Conservation (phyloP, 176 grass and related monocot species). For the Coix lacrymajobi region DNA sequence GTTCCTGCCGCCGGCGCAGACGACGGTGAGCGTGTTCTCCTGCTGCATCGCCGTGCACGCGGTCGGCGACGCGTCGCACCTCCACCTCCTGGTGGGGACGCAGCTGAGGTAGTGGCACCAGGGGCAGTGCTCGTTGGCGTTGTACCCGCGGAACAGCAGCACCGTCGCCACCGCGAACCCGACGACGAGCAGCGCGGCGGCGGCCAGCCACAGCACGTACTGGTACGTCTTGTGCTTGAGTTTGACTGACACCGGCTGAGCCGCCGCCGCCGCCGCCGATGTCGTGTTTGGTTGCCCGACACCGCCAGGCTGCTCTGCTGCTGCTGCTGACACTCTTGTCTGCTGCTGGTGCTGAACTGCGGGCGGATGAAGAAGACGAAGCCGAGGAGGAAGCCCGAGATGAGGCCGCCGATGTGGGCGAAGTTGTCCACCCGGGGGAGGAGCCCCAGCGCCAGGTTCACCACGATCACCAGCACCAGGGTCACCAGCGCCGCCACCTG, state of each 20-base stretch:
- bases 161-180: slow-evolving; percentile 53
- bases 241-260: not conserved
- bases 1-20: slow-evolving; percentile 30
- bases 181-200: slow-evolving; percentile 40
- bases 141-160: slow-evolving; percentile 65
- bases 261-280: too few relatives aligned
- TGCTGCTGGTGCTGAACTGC: slow-evolving; percentile 64
- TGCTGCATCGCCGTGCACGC: slow-evolving; percentile 29
- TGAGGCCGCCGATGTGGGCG: slow-evolving; percentile 86
- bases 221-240: slow-evolving; percentile 76
- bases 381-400: slow-evolving; percentile 86
- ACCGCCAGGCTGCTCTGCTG: not conserved
- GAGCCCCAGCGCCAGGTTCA: slow-evolving; percentile 76
- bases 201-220: slow-evolving; percentile 57
- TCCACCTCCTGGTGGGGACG: slow-evolving; percentile 61
- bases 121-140: slow-evolving; percentile 72
- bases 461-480: slow-evolving; percentile 52
- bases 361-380: slow-evolving; percentile 79
- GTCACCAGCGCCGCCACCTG: slow-evolving; percentile 62
- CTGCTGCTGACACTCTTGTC: slow-evolving; percentile 11
- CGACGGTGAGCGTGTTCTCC: slow-evolving; percentile 43
- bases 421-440: slow-evolving; percentile 89
- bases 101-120: slow-evolving; percentile 89
- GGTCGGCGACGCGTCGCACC: slow-evolving; percentile 45
- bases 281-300: slow-evolving; percentile 11